These are phyloP conservation scores for Fusarium pseudograminearum DNA, from an alignment of 2,329 filamentous ascomycete species.

Conservation along the genomic window DNA sequence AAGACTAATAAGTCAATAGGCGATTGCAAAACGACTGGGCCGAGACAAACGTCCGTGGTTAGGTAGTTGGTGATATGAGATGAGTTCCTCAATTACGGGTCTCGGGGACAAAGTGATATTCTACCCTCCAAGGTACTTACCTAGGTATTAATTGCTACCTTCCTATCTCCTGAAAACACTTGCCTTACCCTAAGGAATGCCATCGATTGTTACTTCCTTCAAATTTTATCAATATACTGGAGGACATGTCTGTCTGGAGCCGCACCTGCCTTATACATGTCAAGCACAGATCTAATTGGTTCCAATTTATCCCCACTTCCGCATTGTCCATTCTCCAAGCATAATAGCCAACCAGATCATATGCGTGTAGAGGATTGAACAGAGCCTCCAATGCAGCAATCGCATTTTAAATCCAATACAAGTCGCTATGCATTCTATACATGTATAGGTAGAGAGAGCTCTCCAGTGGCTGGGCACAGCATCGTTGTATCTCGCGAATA, in stretches of 20 bases:
- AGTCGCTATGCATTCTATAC: not conserved
- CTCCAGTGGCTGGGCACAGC: not conserved
- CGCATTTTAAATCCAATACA: not conserved
- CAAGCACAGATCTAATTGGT: not conserved
- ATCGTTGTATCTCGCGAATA: conserved; percentile 28
- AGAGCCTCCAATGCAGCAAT: conserved; percentile 15
- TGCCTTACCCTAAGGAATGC: not conserved
- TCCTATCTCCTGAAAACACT: conserved; percentile 2
- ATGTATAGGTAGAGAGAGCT: not conserved
- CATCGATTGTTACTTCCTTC: not conserved
- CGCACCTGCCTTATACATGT: not conserved
- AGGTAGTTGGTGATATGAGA: conserved; percentile 1
- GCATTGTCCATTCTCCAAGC: conserved; percentile 11
- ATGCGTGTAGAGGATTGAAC: conserved; percentile 19
- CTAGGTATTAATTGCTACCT: too few relatives aligned
- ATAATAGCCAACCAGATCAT: conserved; percentile 19
- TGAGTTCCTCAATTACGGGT: conserved; percentile 8
- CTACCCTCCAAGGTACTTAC: not conserved
- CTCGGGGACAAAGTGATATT: not conserved
- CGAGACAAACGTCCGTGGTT: conserved; percentile 26
- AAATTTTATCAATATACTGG: not conserved
- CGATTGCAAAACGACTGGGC: conserved; percentile 22
- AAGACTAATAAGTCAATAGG: conserved; percentile 8
- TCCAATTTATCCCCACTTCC: conserved; percentile 20
- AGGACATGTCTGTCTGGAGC: not conserved